Evolutionary conservation across 2,329 filamentous ascomycete species (phyloP).

Genomic region (Sphaerulina vaccinii): DNA sequence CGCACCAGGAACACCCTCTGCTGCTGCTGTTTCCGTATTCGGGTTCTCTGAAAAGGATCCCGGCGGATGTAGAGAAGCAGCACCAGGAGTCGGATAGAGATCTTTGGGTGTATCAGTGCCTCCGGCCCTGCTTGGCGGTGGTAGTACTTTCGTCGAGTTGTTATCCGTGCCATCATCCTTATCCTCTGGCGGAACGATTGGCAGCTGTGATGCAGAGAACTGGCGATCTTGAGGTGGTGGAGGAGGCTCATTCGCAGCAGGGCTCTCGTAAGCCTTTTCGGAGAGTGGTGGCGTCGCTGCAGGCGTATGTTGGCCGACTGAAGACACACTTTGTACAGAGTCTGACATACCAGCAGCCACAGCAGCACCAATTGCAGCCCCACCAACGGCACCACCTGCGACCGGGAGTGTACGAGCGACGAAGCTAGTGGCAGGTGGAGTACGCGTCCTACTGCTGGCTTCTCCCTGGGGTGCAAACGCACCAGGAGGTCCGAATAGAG

Average conservation of each 20-base stretch:
- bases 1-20: constrained; percentile 47
- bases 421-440: constrained; percentile 37
- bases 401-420: constrained; percentile 24
- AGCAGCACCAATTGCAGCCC: constrained; percentile 11
- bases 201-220: constrained; percentile 72
- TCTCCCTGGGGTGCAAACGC: constrained; percentile 37
- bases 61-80: constrained; percentile 7
- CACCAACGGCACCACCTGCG: constrained; percentile 12
- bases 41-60: constrained; percentile 23
- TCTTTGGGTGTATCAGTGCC: constrained; percentile 31
- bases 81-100: constrained; percentile 6
- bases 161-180: constrained; percentile 36
- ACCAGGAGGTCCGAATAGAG: constrained; percentile 44
- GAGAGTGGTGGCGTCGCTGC: constrained; percentile 62
- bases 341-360: constrained; percentile 28
- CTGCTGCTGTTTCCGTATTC: constrained; percentile 19
- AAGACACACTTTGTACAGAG: constrained; percentile 31
- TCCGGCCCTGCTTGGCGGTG: constrained; percentile 36
- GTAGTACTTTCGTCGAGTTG: constrained; percentile 56
- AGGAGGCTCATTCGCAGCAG: constrained; percentile 58
- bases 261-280: constrained; percentile 50
- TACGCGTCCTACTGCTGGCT: constrained; percentile 28
- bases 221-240: constrained; percentile 73
- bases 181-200: constrained; percentile 62
- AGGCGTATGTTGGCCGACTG: constrained; percentile 50